Percentiles rank a stretch among this genome's conserved stretches.
Evolutionary conservation across 768 basidiomycete genomes (phyloP).

Genomic region (Gymnopilus dilepis): DNA sequence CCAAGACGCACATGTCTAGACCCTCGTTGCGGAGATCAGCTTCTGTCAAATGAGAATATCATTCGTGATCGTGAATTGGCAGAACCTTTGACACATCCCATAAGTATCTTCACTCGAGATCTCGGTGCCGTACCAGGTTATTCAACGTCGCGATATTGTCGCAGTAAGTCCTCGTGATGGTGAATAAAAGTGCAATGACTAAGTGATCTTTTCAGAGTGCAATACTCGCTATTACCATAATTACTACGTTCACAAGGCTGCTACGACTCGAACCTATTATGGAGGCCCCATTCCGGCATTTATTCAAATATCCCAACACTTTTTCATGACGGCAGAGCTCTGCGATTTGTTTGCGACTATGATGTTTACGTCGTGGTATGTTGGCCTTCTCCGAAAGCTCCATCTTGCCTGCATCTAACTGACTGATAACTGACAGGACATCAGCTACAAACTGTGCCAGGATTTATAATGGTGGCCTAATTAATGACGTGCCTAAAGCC

Average conservation of each 20-base stretch:
- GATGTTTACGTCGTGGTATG: constrained; percentile 19
- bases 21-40: constrained; percentile 5
- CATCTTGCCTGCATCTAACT: too few species aligned
- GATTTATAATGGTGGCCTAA: constrained; percentile 31
- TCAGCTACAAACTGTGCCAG: constrained; percentile 36
- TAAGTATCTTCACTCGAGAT: constrained; percentile 28
- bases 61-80: constrained; percentile 33
- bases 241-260: constrained; percentile 30
- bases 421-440: constrained; percentile 14
- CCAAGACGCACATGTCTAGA: constrained; percentile 19
- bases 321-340: constrained; percentile 3
- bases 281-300: not conserved
- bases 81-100: not conserved
- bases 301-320: constrained; percentile 15
- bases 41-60: constrained; percentile 24
- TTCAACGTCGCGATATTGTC: constrained; percentile 30
- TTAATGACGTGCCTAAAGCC: constrained; percentile 14
- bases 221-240: constrained; percentile 35
- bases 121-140: constrained; percentile 30
- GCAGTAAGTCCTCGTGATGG: constrained; percentile 22
- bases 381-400: not conserved
- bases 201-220: constrained; percentile 25
- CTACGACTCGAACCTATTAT: constrained; percentile 28
- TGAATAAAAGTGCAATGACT: not conserved
- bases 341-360: constrained; percentile 17